Conservation (phyloP, 305 asterid species). For the Fraxinus ornus region DNA sequence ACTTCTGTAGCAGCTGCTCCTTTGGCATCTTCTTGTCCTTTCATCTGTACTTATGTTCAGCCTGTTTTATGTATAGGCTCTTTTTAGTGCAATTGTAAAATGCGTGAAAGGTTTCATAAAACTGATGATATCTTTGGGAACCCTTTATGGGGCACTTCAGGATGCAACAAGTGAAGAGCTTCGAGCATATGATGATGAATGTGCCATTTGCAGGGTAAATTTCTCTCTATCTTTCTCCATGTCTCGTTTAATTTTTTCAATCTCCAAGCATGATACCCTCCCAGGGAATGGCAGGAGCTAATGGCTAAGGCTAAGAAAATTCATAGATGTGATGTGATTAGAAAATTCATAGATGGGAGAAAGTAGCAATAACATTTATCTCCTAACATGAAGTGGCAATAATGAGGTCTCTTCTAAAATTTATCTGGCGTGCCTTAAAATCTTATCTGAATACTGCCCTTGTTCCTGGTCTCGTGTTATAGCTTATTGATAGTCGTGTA, state of each 20-base stretch:
- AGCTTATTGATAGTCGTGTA: neutral
- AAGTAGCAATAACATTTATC: neutral
- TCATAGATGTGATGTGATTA: neutral
- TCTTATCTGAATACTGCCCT: neutral
- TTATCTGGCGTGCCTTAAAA: neutral
- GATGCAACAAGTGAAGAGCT: constrained; percentile 76
- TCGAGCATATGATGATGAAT: constrained; percentile 71
- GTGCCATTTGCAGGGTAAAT: constrained; percentile 88
- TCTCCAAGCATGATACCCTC: constrained; percentile 27
- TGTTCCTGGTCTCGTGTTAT: neutral
- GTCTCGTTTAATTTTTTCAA: constrained; percentile 12
- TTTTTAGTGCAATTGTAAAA: constrained; percentile 67
- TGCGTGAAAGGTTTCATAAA: constrained; percentile 71
- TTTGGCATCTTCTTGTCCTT: neutral
- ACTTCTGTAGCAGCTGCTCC: constrained; percentile 9
- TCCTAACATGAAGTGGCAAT: neutral
- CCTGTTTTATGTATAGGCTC: constrained; percentile 50
- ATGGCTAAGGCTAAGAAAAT: constrained; percentile 92
- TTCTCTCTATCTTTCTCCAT: neutral
- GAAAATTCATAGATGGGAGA: neutral
- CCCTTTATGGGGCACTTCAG: constrained; percentile 85
- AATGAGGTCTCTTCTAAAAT: neutral
- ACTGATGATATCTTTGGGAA: constrained; percentile 62
- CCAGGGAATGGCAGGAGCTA: constrained; percentile 55
- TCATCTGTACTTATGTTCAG: constrained; percentile 20